A percentile compares a stretch with the other conserved stretches of the same genome.
phyloP scores from a whole-genome alignment of 2,329 filamentous ascomycete species.

The Botryosphaeria dothidea region DNA sequence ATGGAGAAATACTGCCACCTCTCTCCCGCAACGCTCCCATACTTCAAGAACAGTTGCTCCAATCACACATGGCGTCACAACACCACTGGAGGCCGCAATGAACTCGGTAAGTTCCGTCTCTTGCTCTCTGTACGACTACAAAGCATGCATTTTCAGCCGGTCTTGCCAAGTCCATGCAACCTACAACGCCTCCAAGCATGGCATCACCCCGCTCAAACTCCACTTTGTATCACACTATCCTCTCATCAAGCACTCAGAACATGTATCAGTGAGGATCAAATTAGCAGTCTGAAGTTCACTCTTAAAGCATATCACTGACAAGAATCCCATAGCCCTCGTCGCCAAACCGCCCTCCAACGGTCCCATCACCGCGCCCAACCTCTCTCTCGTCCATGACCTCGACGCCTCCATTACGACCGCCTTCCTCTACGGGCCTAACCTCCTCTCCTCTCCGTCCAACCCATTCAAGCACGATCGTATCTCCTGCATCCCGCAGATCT shows the following conservation, averaged over 20 bases:
- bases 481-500: not conserved
- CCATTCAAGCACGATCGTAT: not conserved
- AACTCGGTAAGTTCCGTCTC: not conserved
- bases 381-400: conserved; percentile 5
- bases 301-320: not conserved
- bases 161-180: not conserved
- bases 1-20: conserved; percentile 1
- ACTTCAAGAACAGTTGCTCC: not conserved
- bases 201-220: no score
- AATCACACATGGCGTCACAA: not conserved
- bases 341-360: not conserved
- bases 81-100: not conserved
- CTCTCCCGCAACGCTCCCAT: conserved; percentile 4
- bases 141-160: no score
- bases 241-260: no score
- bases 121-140: not conserved
- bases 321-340: not conserved
- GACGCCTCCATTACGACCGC: not conserved
- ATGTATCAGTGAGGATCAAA: no score
- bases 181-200: no score
- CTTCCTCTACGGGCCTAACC: not conserved
- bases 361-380: not conserved
- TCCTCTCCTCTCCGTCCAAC: not conserved
- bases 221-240: no score
- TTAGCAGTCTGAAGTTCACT: not conserved